Evolutionary conservation across 352 stramenopile genomes (phyloP), one percentile per base, ranked within the genome.

Genomic region (Globisporangium recalcitrans): DNA sequence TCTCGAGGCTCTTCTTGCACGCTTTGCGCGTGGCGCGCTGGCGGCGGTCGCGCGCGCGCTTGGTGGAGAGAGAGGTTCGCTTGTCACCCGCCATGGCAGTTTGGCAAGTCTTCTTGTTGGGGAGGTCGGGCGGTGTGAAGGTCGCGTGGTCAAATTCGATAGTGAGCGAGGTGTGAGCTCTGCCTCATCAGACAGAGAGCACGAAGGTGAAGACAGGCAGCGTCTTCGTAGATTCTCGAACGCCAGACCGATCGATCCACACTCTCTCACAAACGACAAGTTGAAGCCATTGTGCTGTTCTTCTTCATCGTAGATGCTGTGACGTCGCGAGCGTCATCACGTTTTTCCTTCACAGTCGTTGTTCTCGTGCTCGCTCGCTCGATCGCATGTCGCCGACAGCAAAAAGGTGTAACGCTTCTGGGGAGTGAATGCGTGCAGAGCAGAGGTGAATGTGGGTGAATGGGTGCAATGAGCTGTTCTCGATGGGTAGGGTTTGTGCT

Each of bases 81-180:
- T 88, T 90, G 71, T 89, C 78, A 60, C 69, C 73, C 19, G 73
- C 68, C 80, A 90, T 88, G 60, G 24, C n/a, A 26, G 22, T n/a
- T n/a, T 22, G 24, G 49, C 27, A 55, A 27, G 6, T 46, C 38
- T 46, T 46, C 38, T 21, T 46, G 16, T 31, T 31, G 27, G 27
- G 47, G 24, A 22, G 47, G 49, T 14, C 36, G 49, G 34, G 21
- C 34, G 14, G 36, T 8, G 49, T 55, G 49, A 21, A 14, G 26
- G 21, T 55, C 27, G 26, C 49, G 22, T 36, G 9, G 49, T 55
- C 16, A 55, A 49, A 61, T 61, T 58, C 26, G 27, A 42, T 22
- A 61, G 21, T 61, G 55, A 52, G n/a, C 26, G 22, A 14, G 3
- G 5, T 26, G 14, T 9, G 16, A 10, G 9, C 49, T 32, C 1